Evolutionary conservation across 228 moss, liverwort and hornwort species (phyloP), one percentile per base, ranked within the genome.

Genomic region (Sphagnum magellanicum): DNA sequence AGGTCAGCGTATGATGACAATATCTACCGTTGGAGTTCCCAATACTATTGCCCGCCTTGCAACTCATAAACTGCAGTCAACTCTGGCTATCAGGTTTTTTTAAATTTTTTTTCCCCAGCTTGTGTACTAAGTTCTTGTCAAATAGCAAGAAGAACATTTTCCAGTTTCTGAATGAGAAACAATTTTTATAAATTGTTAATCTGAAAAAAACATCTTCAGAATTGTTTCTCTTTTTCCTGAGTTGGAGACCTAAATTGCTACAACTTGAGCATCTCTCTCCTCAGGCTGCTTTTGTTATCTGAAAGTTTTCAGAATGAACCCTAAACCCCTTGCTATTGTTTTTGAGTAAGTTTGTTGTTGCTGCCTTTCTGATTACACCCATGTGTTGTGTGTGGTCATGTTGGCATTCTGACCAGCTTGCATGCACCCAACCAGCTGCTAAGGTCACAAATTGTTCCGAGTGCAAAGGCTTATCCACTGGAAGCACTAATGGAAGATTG

Each of bases 1-100:
- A 50, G 94, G 98, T 52, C 98, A 98, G 75, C 90, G 98, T 63
- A 98, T 94, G 98, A 98, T 98, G 90, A 98, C 98, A 55, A 98
- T 98, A 66, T 98, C 98, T 53, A 94, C 98, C 6, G 98, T 98
- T 64, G 98, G 98, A 71, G 94, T 98, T 67, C 98, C 98, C 14
- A 94, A 94, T 70, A 98, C 98, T 16, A 94, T 98, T 63, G 72
- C 81, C 49, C 87, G 88, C 68, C 93, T 98, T 79, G 94, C 98
- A 61, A 73, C 82, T 53, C 72, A 92, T 80, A 94, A 90, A 76
- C 94, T 98, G 57, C 98, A 98, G 65, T 94, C 94, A 61, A 94
- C 90, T 46, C 74, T 98, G 69, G 98, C 98, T 16, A 90, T 98
- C 72, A 98, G 98, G 98, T 94, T 64, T 68, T 64, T 68, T 8